Conservation (phyloP, 2,329 filamentous ascomycete species). For the Aspergillus calidoustus region DNA sequence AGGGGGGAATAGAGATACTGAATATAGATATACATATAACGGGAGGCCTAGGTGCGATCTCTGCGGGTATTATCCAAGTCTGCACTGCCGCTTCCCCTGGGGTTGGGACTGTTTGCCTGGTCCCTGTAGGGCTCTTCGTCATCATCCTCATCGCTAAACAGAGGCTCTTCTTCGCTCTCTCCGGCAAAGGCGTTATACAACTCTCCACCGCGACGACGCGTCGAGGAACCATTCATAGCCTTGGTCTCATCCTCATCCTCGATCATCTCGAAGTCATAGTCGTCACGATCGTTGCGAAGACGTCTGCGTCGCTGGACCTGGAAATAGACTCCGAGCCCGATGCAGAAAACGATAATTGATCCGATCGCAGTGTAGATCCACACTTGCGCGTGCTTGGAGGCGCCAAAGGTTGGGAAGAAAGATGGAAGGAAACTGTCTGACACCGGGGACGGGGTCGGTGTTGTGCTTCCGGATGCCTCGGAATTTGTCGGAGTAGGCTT, state of each 20-base stretch:
- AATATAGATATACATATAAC: slow-evolving; percentile 8
- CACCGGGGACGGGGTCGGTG: slow-evolving; percentile 40
- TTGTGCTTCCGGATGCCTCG: slow-evolving; percentile 32
- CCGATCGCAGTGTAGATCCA: slow-evolving; percentile 91
- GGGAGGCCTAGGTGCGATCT: slow-evolving; percentile 14
- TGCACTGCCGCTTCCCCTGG: slow-evolving; percentile 20
- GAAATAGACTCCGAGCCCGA: slow-evolving; percentile 79
- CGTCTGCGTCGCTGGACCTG: slow-evolving; percentile 78
- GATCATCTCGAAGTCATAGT: slow-evolving; percentile 93
- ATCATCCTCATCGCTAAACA: slow-evolving; percentile 54
- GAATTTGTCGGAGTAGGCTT: slow-evolving; percentile 54
- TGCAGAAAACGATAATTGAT: slow-evolving; percentile 85
- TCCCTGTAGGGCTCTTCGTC: slow-evolving; percentile 43
- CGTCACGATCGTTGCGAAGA: slow-evolving; percentile 75
- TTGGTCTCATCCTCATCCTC: slow-evolving; percentile 72
- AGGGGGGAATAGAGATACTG: slow-evolving; percentile 15
- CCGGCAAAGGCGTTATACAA: slow-evolving; percentile 97
- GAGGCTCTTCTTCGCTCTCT: slow-evolving; percentile 75
- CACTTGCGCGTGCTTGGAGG: slow-evolving; percentile 81
- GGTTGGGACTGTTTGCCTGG: slow-evolving; percentile 30
- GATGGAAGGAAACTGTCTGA: slow-evolving; percentile 72
- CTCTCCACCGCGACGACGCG: slow-evolving; percentile 73
- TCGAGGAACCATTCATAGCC: slow-evolving; percentile 53
- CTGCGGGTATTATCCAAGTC: slow-evolving; percentile 22
- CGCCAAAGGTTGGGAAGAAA: slow-evolving; percentile 87